These are phyloP conservation scores for Cubamyces lactineus DNA, from an alignment of 768 basidiomycete genomes.

Conservation along the genomic window DNA sequence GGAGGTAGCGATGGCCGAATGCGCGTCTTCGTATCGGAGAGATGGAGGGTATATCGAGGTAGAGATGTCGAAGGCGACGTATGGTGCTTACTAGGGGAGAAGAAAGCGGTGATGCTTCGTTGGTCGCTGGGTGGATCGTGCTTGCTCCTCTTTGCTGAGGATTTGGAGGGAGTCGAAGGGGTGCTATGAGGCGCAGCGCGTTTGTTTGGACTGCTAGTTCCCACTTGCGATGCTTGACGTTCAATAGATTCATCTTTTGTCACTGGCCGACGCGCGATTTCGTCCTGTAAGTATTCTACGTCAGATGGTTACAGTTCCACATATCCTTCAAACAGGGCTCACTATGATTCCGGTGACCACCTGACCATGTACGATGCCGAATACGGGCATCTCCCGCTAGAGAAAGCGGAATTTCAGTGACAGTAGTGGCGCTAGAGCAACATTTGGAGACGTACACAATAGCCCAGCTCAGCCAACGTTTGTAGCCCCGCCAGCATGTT, in stretches of 20 bases:
- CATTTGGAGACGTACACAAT: constrained; percentile 48
- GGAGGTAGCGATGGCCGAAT: constrained; percentile 51
- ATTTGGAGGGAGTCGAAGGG: constrained; percentile 30
- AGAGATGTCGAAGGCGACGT: neutral
- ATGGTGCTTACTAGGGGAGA: constrained; percentile 4
- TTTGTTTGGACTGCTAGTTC: constrained; percentile 18
- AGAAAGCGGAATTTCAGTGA: constrained; percentile 11
- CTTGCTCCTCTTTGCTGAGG: constrained; percentile 35
- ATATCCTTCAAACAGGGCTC: constrained; percentile 22
- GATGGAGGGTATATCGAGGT: constrained; percentile 39
- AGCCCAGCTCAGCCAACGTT: constrained; percentile 49
- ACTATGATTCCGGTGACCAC: constrained; percentile 80
- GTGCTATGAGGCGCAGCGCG: constrained; percentile 14
- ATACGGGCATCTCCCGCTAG: constrained; percentile 85
- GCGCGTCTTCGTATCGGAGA: constrained; percentile 77
- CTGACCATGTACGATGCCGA: constrained; percentile 68
- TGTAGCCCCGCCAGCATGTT: constrained; percentile 72
- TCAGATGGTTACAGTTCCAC: neutral
- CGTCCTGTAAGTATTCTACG: constrained; percentile 47
- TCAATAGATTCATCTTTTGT: neutral
- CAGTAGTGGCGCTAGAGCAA: neutral
- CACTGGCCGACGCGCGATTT: constrained; percentile 40
- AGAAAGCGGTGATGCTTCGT: constrained; percentile 29
- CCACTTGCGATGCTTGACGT: constrained; percentile 5
- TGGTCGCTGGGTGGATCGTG: constrained; percentile 27